Base-by-base conservation (phyloP, 768 basidiomycete species). In the Hebeloma cylindrosporum region DNA sequence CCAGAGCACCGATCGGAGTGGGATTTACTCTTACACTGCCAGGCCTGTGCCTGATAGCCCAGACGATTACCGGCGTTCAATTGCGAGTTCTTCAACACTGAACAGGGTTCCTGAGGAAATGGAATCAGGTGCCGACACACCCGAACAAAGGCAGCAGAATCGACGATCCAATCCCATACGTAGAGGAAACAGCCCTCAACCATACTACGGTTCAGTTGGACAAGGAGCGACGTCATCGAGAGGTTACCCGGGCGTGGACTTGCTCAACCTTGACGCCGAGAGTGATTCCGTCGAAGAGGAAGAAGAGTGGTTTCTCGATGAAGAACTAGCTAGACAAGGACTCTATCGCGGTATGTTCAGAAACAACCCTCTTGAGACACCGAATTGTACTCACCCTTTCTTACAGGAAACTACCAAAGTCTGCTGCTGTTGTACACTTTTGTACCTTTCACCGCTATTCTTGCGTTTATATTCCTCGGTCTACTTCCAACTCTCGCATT, bases 391-490 rank as follows among this genome's bases (percentile, higher is more conserved):
- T 51, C 48, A 44, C 21, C 9, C 26, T n/a, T 16, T 42, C 18
- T 13, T 42, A 30, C 48, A 88, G 87, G 85, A 16, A 85, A 84
- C 3, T 87, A 87, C 67, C 62, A 56, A 28, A 71, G 68, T 25
- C 60, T 83, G 8, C 40, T 85, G 27, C 60, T 69, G n/a, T 51
- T 82, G 34, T 84, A 88, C 57, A 70, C 74, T 0, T 63, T 83
- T 25, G 79, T 79, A n/a, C 83, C 85, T 1, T 41, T 81, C 28
- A 72, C 77, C 0, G 76, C 74, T 7, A 29, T 79, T 23, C 36
- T 80, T 28, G 60, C 72, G 6, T 79, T 84, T 55, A 51, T 68
- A 3, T 45, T 77, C 28, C 68, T 85, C 20, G 78, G 79, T 1
- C 33, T 68, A 4, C 62, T 83, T 2, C 84, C 83, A 0, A 42